These are phyloP conservation scores for Hyaloscypha variabilis DNA, from an alignment of 495 filamentous ascomycete species.

Conservation along the genomic window DNA sequence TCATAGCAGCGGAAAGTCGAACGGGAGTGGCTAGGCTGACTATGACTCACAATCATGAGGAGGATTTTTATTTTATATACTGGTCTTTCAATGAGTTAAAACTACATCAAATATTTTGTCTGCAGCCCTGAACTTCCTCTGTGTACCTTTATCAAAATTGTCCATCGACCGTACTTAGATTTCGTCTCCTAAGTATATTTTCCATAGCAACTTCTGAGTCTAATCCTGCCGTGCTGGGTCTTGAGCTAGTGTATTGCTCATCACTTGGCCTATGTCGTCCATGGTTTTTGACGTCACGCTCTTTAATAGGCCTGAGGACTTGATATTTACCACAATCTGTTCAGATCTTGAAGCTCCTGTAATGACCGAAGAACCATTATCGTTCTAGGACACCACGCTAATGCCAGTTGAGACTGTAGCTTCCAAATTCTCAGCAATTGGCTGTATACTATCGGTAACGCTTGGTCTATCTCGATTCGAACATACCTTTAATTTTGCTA, in stretches of 20 bases:
- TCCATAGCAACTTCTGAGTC: too few species aligned
- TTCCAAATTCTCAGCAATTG: constrained; percentile 68
- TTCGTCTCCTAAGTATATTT: too few species aligned
- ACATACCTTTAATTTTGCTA: constrained; percentile 6
- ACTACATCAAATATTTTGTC: too few species aligned
- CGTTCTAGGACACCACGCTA: constrained; percentile 79
- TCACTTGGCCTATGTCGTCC: constrained; percentile 65
- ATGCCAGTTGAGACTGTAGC: constrained; percentile 60
- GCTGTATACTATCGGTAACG: constrained; percentile 37
- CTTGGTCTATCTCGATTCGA: constrained; percentile 31
- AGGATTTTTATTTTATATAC: too few species aligned
- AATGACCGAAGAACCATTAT: constrained; percentile 73
- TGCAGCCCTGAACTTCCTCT: too few species aligned
- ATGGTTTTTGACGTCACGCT: constrained; percentile 68
- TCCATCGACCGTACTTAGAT: too few species aligned
- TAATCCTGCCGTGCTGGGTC: not conserved
- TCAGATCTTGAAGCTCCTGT: constrained; percentile 71
- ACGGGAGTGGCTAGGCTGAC: too few species aligned
- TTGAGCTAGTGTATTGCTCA: constrained; percentile 12
- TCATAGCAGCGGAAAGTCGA: too few species aligned
- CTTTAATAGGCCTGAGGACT: constrained; percentile 62
- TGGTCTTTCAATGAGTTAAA: too few species aligned
- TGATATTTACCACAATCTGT: constrained; percentile 71
- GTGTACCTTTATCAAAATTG: too few species aligned
- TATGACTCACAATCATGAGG: too few species aligned